Conservation (phyloP, 306 rosid genomes). For the Gastrolobium bilobum region DNA sequence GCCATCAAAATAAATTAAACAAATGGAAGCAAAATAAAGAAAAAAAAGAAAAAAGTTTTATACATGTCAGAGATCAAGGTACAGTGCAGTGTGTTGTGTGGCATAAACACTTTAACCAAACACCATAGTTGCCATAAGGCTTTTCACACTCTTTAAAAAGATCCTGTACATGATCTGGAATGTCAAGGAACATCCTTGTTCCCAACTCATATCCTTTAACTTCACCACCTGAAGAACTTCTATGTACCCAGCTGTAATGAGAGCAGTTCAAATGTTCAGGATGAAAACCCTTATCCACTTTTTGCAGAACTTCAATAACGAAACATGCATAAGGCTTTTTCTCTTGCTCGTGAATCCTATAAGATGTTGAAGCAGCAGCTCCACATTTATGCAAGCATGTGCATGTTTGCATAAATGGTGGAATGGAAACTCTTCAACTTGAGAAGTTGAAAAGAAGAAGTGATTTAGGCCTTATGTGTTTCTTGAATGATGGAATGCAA, state of each 20-base stretch:
- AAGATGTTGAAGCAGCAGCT: constrained; percentile 15
- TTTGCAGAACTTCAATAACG: constrained; percentile 49
- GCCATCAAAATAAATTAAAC: not conserved
- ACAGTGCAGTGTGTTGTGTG: constrained; percentile 67
- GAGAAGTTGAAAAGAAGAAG: constrained; percentile 67
- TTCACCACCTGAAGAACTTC: constrained; percentile 36
- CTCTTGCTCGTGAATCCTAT: constrained; percentile 24
- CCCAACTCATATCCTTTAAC: constrained; percentile 51
- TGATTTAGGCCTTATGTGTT: constrained; percentile 39
- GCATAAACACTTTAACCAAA: constrained; percentile 66
- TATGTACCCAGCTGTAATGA: constrained; percentile 49
- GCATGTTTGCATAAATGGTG: constrained; percentile 38
- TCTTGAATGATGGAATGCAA: too few relatives aligned
- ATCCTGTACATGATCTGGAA: constrained; percentile 60
- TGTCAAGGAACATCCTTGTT: constrained; percentile 57
- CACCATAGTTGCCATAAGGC: constrained; percentile 70
- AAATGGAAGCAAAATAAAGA: not conserved
- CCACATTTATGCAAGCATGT: constrained; percentile 35
- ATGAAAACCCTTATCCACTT: constrained; percentile 53
- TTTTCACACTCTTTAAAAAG: constrained; percentile 61
- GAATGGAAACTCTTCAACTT: constrained; percentile 29
- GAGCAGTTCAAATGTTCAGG: constrained; percentile 59
- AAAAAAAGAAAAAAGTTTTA: not conserved
- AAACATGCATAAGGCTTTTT: constrained; percentile 48
- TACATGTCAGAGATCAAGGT: not conserved